Evolutionary conservation across 2,329 filamentous ascomycete species (phyloP), one percentile per base, ranked within the genome.

Genomic region (Zopfia rhizophila): DNA sequence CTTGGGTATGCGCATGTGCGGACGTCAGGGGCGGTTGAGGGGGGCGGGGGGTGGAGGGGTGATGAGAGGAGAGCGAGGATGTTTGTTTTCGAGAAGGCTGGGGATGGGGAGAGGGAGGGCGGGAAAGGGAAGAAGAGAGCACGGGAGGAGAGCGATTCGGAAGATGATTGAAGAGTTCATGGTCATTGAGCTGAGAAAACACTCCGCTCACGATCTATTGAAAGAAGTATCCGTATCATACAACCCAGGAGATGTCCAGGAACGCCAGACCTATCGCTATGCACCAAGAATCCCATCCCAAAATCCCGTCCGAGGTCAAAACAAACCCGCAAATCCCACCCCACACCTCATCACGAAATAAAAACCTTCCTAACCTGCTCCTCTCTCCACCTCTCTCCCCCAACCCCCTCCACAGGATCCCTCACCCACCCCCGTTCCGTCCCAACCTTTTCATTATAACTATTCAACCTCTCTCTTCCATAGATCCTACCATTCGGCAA

Each of bases 401-500:
- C 94, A 8, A 88, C 74, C 38, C 87, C 87, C 2, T 61, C 66
- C 17, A 72, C 85, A 14, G 91, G 82, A 74, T 97, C 93, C 68
- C 89, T 89, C 11, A 96, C 81, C 62, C 81, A 80, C 4, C 82
- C 86, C 5, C 79, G 66, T 16, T 79, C 76, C 29, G 94, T 78
- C 1, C 89, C 89, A 0, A 91, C 78, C 75, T 96, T 97, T 63
- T 84, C 82, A 44, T 92, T 90, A 69, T 94, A 85, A 45, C 89
- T 83, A 51, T 88, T 77, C 37, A 99, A 77, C 38, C 87, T 79
- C 44, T 88, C 83, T 46, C 84, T 82, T 14, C 93, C 90, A 67
- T 96, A 97, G 7, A 95, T 88, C 39, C 90, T 82, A 1, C 89
- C 87, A 69, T 96, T 97, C 17, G 94, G 94, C 44, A 99, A 74